Percentiles rank a stretch among this genome's conserved stretches.
These are phyloP conservation scores for Neonectria coccinea DNA, from an alignment of 2,329 filamentous ascomycete species.

Conservation along the genomic window DNA sequence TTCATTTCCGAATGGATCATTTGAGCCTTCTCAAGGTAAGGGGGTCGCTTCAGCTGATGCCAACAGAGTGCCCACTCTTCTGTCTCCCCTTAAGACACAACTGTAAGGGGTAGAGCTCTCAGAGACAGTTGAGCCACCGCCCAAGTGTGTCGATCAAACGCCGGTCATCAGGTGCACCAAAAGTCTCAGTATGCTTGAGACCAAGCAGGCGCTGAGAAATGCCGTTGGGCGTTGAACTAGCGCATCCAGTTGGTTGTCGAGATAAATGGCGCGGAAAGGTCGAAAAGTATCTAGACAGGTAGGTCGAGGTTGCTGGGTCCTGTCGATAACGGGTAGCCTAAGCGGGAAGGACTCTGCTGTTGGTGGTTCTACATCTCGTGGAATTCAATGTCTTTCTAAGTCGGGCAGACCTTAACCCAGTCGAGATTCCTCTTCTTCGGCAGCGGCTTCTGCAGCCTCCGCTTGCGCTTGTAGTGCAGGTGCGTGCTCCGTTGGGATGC, in stretches of 20 bases:
- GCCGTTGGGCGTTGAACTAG: not conserved
- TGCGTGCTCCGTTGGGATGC: slow-evolving; percentile 85
- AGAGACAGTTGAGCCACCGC: not conserved
- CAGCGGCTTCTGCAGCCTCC: slow-evolving; percentile 60
- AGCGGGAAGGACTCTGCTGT: not conserved
- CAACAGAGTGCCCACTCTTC: not conserved
- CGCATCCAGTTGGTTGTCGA: not conserved
- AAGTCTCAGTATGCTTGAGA: not conserved
- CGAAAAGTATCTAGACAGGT: not conserved
- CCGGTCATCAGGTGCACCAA: not conserved
- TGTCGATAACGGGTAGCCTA: not conserved
- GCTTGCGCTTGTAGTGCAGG: slow-evolving; percentile 72
- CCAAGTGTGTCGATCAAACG: not conserved
- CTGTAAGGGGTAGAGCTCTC: not conserved
- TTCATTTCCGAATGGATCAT: too few relatives aligned
- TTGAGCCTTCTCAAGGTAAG: not conserved
- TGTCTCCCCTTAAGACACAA: not conserved
- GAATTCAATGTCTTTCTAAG: not conserved
- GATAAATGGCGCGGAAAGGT: not conserved
- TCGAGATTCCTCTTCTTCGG: slow-evolving; percentile 54
- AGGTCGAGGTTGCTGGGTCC: not conserved
- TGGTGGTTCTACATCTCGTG: not conserved
- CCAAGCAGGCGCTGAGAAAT: not conserved
- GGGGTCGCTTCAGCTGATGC: not conserved
- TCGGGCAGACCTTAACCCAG: slow-evolving; percentile 8